Evolutionary conservation across 1,139 yeast genomes (phyloP), one percentile per base, ranked within the genome.

Genomic region (Wickerhamomyces sp.): DNA sequence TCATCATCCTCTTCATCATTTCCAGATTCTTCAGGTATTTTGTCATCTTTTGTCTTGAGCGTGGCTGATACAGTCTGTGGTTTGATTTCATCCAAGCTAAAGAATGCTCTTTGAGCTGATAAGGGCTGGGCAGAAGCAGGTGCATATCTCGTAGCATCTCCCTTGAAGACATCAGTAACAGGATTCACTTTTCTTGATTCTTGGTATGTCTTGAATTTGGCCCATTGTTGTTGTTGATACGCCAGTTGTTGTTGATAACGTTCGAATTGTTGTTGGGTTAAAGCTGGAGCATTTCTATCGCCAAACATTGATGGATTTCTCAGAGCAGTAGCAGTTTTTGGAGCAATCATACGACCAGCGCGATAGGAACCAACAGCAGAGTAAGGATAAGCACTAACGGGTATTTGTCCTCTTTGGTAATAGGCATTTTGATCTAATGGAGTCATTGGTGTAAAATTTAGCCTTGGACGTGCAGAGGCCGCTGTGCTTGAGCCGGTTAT

Each of bases 91-190:
- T 55, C 57, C 14, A 58, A 39, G 30, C 56, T 61, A 50, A 78
- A 78, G 44, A 63, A 68, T 48, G 73, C 78, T 33, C 68, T 62
- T 56, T 77, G 80, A 0, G 84, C 76, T 35, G 78, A 72, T 31
- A 78, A 65, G 10, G 84, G 84, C 56, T 79, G 84, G 5, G 80
- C 75, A 31, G 64, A 64, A 34, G 74, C 54, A 4, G 83, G 84
- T 0, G 83, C 82, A 34, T 67, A 69, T 49, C 68, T 69, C 26
- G 73, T 65, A 35, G 65, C 66, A 50, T 76, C 79, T 5, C 75
- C 77, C 42, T 67, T 69, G 56, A 74, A 79, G 4, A 78, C 76
- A 54, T 78, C 82, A 8, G 76, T 72, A 6, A 72, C 64, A 47
- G 55, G 59, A 23, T 39, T 49, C 11, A 36, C 46, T 31, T 39